Conservation (phyloP, 2,329 filamentous ascomycete genomes). For the Alternaria gansuensis region DNA sequence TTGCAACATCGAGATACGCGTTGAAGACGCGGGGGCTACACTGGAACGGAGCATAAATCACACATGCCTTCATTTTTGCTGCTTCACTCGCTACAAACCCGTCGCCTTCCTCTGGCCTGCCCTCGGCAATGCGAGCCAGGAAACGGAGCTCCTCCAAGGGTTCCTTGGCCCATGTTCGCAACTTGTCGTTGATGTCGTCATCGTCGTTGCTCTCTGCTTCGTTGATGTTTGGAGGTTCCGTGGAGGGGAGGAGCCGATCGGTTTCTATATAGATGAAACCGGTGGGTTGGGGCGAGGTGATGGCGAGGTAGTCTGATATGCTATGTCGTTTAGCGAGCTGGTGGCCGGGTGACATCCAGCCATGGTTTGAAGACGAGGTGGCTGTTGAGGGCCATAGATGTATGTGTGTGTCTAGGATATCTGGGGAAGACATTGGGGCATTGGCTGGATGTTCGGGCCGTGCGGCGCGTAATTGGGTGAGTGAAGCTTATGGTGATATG, state of each 20-base stretch:
- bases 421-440: slow-evolving; percentile 35
- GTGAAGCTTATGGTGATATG: neutral
- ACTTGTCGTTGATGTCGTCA: slow-evolving; percentile 16
- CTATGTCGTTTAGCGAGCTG: slow-evolving; percentile 72
- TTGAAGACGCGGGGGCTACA: slow-evolving; percentile 68
- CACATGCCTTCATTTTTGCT: slow-evolving; percentile 69
- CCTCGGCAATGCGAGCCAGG: slow-evolving; percentile 71
- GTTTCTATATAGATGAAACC: slow-evolving; percentile 87
- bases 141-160: slow-evolving; percentile 78
- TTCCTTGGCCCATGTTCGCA: slow-evolving; percentile 68
- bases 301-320: slow-evolving; percentile 66
- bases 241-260: slow-evolving; percentile 64
- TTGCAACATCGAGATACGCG: slow-evolving; percentile 70
- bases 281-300: slow-evolving; percentile 20
- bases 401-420: slow-evolving; percentile 87
- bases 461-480: neutral
- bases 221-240: slow-evolving; percentile 11
- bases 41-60: slow-evolving; percentile 87
- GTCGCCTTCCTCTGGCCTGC: slow-evolving; percentile 71
- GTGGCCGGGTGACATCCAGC: slow-evolving; percentile 69
- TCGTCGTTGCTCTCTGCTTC: neutral
- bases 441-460: slow-evolving; percentile 2
- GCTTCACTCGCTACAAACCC: slow-evolving; percentile 53
- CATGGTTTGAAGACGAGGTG: slow-evolving; percentile 67
- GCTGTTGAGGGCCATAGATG: slow-evolving; percentile 80